Conservation (phyloP, 75 land plant genomes). For the Pinus taeda region DNA sequence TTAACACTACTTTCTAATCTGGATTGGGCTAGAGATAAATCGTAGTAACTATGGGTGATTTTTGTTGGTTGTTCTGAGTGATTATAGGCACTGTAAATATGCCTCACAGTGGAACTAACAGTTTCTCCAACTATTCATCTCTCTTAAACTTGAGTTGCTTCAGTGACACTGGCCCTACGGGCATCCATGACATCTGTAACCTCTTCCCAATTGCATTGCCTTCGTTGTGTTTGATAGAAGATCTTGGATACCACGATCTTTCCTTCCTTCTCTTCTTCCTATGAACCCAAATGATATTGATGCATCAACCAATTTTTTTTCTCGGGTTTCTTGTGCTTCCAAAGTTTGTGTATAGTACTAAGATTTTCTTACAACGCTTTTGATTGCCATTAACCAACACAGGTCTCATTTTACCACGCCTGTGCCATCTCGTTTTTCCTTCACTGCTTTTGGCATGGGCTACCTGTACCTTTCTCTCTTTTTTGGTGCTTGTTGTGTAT, state of each 20-base stretch:
- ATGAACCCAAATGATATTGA: constrained; percentile 76
- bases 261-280: constrained; percentile 91
- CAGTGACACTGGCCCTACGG: too few species aligned
- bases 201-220: constrained; percentile 40
- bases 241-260: constrained; percentile 92
- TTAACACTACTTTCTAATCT: too few species aligned
- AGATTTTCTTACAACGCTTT: constrained; percentile 83
- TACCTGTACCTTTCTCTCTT: constrained; percentile 73
- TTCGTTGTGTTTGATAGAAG: constrained; percentile 79
- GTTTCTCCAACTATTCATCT: too few species aligned
- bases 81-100: too few species aligned
- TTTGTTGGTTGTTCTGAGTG: too few species aligned
- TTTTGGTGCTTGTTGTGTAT: constrained; percentile 82
- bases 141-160: too few species aligned
- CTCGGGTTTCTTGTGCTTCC: constrained; percentile 76
- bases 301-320: constrained; percentile 98
- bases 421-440: constrained; percentile 95
- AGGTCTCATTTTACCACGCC: constrained; percentile 90
- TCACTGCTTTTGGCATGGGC: constrained; percentile 43
- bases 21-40: too few species aligned
- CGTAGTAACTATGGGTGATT: too few species aligned
- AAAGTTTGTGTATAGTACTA: constrained; percentile 80
- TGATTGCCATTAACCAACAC: constrained; percentile 48
- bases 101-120: too few species aligned
- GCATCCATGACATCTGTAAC: too few species aligned